Percentiles rank a stretch among this genome's conserved stretches.
These are phyloP conservation scores for Pseudopediastrum boryanum DNA, from an alignment of 139 green algal species.

Conservation along the genomic window DNA sequence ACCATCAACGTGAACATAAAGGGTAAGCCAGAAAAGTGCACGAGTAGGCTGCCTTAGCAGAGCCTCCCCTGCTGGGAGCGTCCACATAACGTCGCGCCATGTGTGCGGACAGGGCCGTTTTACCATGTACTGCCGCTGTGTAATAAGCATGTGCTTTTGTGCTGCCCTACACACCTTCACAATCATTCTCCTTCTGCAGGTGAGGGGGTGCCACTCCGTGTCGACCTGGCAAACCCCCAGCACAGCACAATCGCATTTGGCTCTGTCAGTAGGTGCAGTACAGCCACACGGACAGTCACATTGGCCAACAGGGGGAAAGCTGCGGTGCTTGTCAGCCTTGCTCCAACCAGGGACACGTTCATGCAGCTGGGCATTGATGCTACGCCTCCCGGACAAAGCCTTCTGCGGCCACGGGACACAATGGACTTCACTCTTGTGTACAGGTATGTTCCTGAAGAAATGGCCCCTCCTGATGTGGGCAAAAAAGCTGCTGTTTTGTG, in stretches of 20 bases:
- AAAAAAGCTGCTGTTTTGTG: too few relatives aligned
- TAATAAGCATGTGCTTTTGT: background rate
- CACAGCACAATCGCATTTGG: too few relatives aligned
- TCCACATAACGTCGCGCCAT: too few relatives aligned
- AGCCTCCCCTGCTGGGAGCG: too few relatives aligned
- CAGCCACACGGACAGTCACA: conserved; percentile 46
- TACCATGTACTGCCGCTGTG: too few relatives aligned
- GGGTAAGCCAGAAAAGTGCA: too few relatives aligned
- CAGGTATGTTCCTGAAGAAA: conserved; percentile 24
- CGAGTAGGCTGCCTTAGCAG: too few relatives aligned
- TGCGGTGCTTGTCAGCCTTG: conserved; percentile 48
- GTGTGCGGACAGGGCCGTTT: too few relatives aligned
- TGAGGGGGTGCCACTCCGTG: conserved; percentile 62
- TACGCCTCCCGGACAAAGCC: conserved; percentile 44
- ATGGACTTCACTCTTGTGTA: conserved; percentile 71
- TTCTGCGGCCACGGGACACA: conserved; percentile 56
- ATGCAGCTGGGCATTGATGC: conserved; percentile 52
- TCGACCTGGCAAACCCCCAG: conserved; percentile 68
- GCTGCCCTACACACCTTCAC: background rate
- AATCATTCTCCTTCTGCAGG: conserved; percentile 21
- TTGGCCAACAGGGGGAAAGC: conserved; percentile 68
- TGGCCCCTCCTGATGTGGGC: too few relatives aligned
- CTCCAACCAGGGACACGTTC: conserved; percentile 39
- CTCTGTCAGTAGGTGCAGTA: too few relatives aligned
- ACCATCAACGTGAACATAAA: conserved; percentile 62